Percentiles rank a stretch among this genome's conserved stretches.
phyloP scores from a whole-genome alignment of 768 basidiomycete genomes.

The Plicaturopsis crispa region DNA sequence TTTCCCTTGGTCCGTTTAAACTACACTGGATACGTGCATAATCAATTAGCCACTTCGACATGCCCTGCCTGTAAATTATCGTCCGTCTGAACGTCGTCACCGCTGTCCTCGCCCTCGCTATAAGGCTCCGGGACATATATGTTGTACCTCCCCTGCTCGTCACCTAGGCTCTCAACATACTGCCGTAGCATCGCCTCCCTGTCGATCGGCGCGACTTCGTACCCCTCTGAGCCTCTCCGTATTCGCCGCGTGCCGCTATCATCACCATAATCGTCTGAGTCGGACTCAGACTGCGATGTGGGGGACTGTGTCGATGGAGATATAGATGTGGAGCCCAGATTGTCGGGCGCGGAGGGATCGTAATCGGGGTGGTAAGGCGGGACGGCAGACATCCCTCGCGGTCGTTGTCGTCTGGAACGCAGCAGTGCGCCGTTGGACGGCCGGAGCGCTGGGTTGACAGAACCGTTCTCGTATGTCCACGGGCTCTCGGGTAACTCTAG shows the following conservation, averaged over 20 bases:
- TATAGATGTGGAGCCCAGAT: neutral
- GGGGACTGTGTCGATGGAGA: neutral
- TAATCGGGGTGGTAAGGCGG: slow-evolving; percentile 81
- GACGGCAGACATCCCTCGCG: slow-evolving; percentile 38
- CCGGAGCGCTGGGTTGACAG: slow-evolving; percentile 67
- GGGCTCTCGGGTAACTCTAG: slow-evolving; percentile 56
- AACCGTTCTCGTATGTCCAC: slow-evolving; percentile 80
- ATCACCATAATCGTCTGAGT: slow-evolving; percentile 23
- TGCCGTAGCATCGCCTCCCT: slow-evolving; percentile 58
- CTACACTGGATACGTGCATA: too few relatives aligned
- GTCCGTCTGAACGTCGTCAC: slow-evolving; percentile 15
- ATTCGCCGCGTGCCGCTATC: slow-evolving; percentile 19
- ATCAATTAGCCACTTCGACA: too few relatives aligned
- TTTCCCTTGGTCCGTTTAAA: too few relatives aligned
- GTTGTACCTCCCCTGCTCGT: slow-evolving; percentile 55
- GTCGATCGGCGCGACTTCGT: slow-evolving; percentile 56
- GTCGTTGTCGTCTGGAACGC: too few relatives aligned
- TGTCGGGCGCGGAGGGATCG: slow-evolving; percentile 10
- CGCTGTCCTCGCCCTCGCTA: slow-evolving; percentile 38
- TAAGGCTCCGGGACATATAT: slow-evolving; percentile 57
- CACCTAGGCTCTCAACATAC: slow-evolving; percentile 47
- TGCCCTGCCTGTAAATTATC: neutral
- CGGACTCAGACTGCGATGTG: slow-evolving; percentile 15
- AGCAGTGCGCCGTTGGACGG: slow-evolving; percentile 63
- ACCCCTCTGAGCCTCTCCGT: slow-evolving; percentile 77